Evolutionary conservation across 306 rosid species (phyloP).

Genomic region (Amphicarpaea edgeworthii): DNA sequence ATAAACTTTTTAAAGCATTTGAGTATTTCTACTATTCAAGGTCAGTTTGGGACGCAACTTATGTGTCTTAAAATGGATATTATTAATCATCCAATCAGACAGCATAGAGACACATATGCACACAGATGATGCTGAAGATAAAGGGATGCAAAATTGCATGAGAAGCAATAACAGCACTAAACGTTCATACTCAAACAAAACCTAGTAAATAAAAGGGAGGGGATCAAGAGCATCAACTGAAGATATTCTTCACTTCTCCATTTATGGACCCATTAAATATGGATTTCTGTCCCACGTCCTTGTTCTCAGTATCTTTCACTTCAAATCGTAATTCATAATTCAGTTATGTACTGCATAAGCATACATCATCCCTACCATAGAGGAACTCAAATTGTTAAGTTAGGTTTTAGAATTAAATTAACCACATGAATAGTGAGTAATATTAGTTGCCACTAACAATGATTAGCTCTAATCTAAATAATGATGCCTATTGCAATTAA

Average conservation of each 20-base stretch:
- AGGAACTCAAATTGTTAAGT: no score
- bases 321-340: no score
- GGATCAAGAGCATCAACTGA: no score
- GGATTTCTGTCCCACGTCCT: no score
- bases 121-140: background rate
- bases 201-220: no score
- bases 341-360: no score
- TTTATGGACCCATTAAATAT: no score
- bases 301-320: no score
- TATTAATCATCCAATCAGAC: slow-evolving; percentile 22
- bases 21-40: slow-evolving; percentile 23
- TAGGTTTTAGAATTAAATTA: background rate
- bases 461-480: background rate
- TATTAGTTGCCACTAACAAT: background rate
- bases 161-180: slow-evolving; percentile 9
- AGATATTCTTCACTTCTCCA: no score
- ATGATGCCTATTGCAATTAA: background rate
- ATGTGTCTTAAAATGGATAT: slow-evolving; percentile 33
- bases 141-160: slow-evolving; percentile 21
- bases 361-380: no score
- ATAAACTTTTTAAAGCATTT: slow-evolving; percentile 13
- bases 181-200: no score
- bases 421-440: background rate
- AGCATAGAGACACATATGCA: background rate
- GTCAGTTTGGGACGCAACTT: slow-evolving; percentile 27